Conservation (phyloP, 805 yeast species). For the Kazachstania psychrophila region DNA sequence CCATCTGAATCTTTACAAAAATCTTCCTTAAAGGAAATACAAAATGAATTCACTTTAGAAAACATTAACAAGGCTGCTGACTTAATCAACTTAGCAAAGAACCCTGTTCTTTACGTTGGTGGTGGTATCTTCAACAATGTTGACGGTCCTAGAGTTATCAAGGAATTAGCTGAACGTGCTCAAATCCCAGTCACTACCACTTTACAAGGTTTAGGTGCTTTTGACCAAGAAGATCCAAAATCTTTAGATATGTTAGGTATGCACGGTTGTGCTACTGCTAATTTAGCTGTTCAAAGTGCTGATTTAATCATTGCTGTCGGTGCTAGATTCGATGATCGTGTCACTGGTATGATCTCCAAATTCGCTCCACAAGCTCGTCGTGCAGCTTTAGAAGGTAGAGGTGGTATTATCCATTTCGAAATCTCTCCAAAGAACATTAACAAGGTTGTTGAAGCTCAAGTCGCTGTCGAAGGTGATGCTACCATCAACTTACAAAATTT, state of each 20-base stretch:
- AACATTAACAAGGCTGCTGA: constrained; percentile 70
- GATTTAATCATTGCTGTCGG: constrained; percentile 91
- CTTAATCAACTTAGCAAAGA: constrained; percentile 72
- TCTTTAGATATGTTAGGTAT: constrained; percentile 95
- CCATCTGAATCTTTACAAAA: constrained; percentile 62
- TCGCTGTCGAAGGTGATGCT: constrained; percentile 95
- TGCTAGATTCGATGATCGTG: constrained; percentile 98
- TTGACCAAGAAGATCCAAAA: constrained; percentile 83
- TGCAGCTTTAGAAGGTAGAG: constrained; percentile 81
- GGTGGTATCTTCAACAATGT: constrained; percentile 75
- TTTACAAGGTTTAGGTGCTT: constrained; percentile 87
- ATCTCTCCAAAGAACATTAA: constrained; percentile 94
- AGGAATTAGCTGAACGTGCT: constrained; percentile 83
- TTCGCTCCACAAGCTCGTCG: constrained; percentile 90
- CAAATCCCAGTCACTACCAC: constrained; percentile 95
- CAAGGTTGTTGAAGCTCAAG: constrained; percentile 93
- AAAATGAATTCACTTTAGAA: constrained; percentile 64
- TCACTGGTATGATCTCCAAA: constrained; percentile 73
- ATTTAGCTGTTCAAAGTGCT: constrained; percentile 86
- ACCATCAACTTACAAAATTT: constrained; percentile 64
- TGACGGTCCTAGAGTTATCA: constrained; percentile 70
- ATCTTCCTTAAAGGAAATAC: constrained; percentile 52
- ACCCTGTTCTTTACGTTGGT: constrained; percentile 86
- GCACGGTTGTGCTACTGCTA: constrained; percentile 97
- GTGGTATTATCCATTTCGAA: constrained; percentile 96